Percentiles rank a stretch among this genome's conserved stretches.
phyloP scores from a whole-genome alignment of 2,329 filamentous ascomycete species.

The Trichoderma brevicompactum region DNA sequence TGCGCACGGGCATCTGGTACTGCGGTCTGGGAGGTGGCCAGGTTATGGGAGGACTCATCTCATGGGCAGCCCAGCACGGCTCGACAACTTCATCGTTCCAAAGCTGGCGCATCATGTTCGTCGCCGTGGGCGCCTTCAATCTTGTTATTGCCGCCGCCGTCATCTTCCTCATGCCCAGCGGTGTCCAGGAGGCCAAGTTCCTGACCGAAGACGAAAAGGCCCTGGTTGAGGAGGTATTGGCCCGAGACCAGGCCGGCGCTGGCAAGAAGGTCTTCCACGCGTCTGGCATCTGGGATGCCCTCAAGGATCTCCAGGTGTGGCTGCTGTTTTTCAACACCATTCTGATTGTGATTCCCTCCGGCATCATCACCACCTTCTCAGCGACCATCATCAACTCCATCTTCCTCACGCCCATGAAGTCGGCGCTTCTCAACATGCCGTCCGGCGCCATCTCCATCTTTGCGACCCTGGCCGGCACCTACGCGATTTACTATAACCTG shows the following conservation, averaged over 20 bases:
- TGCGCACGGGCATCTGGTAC: conserved; percentile 48
- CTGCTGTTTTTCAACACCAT: conserved; percentile 41
- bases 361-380: conserved; percentile 42
- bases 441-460: conserved; percentile 36
- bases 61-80: conserved; percentile 59
- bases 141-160: conserved; percentile 51
- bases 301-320: conserved; percentile 49
- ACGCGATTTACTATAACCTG: conserved; percentile 36
- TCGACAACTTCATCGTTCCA: conserved; percentile 36
- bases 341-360: conserved; percentile 37
- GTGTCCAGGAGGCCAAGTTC: conserved; percentile 32
- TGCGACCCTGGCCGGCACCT: conserved; percentile 35
- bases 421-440: conserved; percentile 53
- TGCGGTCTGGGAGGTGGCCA: conserved; percentile 39
- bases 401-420: conserved; percentile 40
- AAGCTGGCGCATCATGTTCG: conserved; percentile 59
- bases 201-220: conserved; percentile 33
- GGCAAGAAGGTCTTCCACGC: conserved; percentile 48
- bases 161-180: conserved; percentile 50
- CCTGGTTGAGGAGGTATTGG: conserved; percentile 64
- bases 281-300: conserved; percentile 47
- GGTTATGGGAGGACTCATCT: conserved; percentile 50
- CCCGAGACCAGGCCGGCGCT: conserved; percentile 48
- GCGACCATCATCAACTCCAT: conserved; percentile 45
- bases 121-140: conserved; percentile 53